Evolutionary conservation across 345 rosid genomes (phyloP).

Genomic region (Hibiscus syriacus): DNA sequence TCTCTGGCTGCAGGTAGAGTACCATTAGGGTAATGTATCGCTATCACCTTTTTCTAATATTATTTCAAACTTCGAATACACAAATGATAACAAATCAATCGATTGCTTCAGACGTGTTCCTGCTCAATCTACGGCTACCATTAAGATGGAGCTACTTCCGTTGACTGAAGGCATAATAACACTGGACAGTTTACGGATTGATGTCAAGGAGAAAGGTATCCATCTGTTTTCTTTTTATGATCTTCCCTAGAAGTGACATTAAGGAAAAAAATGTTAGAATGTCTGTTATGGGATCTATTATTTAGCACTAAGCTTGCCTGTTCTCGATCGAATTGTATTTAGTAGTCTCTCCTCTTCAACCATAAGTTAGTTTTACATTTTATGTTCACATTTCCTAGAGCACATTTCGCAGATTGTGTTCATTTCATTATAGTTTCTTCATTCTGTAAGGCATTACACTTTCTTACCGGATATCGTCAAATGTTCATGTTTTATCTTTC

Average conservation of each 20-base stretch:
- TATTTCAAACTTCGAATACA: conserved; percentile 12
- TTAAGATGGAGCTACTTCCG: conserved; percentile 91
- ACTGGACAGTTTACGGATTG: conserved; percentile 76
- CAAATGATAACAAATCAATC: conserved; percentile 7
- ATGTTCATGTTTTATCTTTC: not conserved
- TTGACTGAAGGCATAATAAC: conserved; percentile 97
- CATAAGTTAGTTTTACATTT: not conserved
- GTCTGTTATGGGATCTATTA: not conserved
- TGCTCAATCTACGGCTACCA: conserved; percentile 76
- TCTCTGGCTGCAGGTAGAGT: conserved; percentile 97
- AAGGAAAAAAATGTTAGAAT: not conserved
- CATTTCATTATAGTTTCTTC: not conserved
- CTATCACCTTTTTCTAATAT: conserved; percentile 3
- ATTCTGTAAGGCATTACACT: not conserved
- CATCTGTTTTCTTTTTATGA: not conserved
- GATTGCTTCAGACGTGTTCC: conserved; percentile 72
- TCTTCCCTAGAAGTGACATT: not conserved
- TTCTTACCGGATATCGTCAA: not conserved
- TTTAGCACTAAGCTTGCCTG: not conserved
- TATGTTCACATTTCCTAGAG: not conserved
- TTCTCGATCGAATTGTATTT: not conserved
- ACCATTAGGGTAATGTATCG: conserved; percentile 72
- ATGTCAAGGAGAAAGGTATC: conserved; percentile 90
- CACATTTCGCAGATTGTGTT: not conserved
- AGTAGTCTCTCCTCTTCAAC: not conserved